These are phyloP conservation scores for Coemansia sp. DNA, from an alignment of 192 early-diverging fungal species.

Conservation along the genomic window DNA sequence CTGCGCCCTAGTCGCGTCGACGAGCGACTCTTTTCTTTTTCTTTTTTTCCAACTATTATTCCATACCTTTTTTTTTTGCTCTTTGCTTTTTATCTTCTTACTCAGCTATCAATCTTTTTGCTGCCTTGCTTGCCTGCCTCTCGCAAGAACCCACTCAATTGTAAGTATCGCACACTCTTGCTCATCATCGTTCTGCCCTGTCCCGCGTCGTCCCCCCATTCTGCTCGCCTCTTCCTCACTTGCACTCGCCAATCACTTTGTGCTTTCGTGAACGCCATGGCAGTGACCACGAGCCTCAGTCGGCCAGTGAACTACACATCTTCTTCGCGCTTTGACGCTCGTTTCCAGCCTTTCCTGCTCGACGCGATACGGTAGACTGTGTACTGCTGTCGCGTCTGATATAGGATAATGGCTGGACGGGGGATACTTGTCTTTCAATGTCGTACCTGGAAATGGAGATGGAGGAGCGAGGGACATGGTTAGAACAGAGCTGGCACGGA, in stretches of 20 bases:
- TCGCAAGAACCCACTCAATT: slow-evolving; percentile 5
- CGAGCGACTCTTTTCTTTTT: slow-evolving; percentile 11
- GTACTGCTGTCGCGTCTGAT: not conserved
- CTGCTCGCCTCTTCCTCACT: not conserved
- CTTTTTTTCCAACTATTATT: slow-evolving; percentile 9
- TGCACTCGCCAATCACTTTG: not conserved
- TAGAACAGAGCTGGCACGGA: slow-evolving; percentile 1
- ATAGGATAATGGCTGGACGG: not conserved
- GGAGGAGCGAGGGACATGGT: not conserved
- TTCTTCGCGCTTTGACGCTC: not conserved
- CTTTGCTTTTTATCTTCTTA: slow-evolving; percentile 18
- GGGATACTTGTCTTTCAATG: not conserved
- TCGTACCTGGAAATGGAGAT: not conserved
- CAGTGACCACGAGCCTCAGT: not conserved
- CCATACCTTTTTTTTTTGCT: slow-evolving; percentile 25
- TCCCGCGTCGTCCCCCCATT: not conserved
- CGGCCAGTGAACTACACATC: not conserved
- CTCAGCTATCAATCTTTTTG: slow-evolving; percentile 13
- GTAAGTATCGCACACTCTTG: slow-evolving; percentile 18
- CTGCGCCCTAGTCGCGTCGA: slow-evolving; percentile 25
- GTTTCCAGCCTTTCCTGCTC: not conserved
- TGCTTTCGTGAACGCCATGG: not conserved
- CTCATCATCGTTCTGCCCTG: not conserved
- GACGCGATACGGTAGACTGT: not conserved
- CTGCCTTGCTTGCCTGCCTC: slow-evolving; percentile 17